phyloP scores from a whole-genome alignment of 495 filamentous ascomycete genomes.

The Daldinia loculata region DNA sequence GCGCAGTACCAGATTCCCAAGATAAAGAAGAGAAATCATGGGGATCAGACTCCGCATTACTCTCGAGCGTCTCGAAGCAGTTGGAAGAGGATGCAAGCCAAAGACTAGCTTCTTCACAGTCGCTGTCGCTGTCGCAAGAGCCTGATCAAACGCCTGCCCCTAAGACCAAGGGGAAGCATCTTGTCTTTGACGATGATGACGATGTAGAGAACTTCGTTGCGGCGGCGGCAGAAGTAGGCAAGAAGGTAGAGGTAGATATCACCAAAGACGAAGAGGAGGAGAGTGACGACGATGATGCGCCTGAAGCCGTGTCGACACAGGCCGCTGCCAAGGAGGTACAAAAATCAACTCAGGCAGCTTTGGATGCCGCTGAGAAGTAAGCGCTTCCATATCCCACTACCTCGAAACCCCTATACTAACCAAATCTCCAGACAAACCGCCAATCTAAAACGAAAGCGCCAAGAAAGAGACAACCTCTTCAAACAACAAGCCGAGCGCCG shows the following conservation, averaged over 20 bases:
- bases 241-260: slow-evolving; percentile 11
- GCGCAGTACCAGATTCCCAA: slow-evolving; percentile 31
- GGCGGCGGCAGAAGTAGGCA: slow-evolving; percentile 22
- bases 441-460: slow-evolving; percentile 54
- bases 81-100: slow-evolving; percentile 44
- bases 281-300: slow-evolving; percentile 55
- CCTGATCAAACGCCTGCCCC: slow-evolving; percentile 27
- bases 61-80: slow-evolving; percentile 41
- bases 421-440: slow-evolving; percentile 49
- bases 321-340: slow-evolving; percentile 47
- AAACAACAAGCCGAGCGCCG: slow-evolving; percentile 56
- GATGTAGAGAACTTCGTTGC: slow-evolving; percentile 47
- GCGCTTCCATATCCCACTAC: background rate
- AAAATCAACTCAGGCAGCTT: slow-evolving; percentile 49
- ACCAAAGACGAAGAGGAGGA: slow-evolving; percentile 43
- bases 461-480: slow-evolving; percentile 56
- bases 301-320: slow-evolving; percentile 56
- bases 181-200: slow-evolving; percentile 47
- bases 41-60: slow-evolving; percentile 17
- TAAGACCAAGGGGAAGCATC: slow-evolving; percentile 39
- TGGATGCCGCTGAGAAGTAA: slow-evolving; percentile 55
- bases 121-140: slow-evolving; percentile 32
- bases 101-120: slow-evolving; percentile 29
- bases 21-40: slow-evolving; percentile 15
- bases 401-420: slow-evolving; percentile 15